Evolutionary conservation across 495 filamentous ascomycete genomes (phyloP).

Genomic region (Aspergillus diversus): DNA sequence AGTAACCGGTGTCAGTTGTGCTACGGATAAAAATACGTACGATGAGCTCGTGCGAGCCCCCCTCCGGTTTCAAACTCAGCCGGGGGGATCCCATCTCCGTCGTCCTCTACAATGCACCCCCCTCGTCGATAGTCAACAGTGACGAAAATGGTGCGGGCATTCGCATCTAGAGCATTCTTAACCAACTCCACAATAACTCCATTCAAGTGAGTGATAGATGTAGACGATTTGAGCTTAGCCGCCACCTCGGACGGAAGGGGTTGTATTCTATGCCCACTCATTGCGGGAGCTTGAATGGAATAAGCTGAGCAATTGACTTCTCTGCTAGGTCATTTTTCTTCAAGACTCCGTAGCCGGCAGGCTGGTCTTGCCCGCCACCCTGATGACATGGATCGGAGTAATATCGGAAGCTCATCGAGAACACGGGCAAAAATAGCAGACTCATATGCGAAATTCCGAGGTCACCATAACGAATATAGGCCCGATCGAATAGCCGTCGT

Average conservation of each 20-base stretch:
- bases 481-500: background rate
- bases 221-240: constrained; percentile 88
- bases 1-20: constrained; percentile 20
- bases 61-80: constrained; percentile 70
- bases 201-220: constrained; percentile 72
- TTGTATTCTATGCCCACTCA: constrained; percentile 54
- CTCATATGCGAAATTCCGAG: background rate
- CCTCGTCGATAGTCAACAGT: constrained; percentile 77
- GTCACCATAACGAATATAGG: background rate
- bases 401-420: background rate
- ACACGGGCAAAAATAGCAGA: background rate
- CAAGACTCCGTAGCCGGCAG: constrained; percentile 1
- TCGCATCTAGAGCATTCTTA: constrained; percentile 85
- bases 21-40: constrained; percentile 47
- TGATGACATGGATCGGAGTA: constrained; percentile 1
- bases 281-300: constrained; percentile 27
- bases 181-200: constrained; percentile 75
- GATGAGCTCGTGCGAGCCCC: constrained; percentile 73
- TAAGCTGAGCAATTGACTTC: background rate
- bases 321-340: constrained; percentile 13
- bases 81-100: constrained; percentile 79
- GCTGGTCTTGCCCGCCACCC: constrained; percentile 11
- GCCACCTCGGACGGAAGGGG: constrained; percentile 74
- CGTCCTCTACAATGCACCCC: constrained; percentile 82
- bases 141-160: constrained; percentile 69